These are phyloP conservation scores for Rhododendron henanense DNA, from an alignment of 148 eudicot genomes.

Conservation along the genomic window DNA sequence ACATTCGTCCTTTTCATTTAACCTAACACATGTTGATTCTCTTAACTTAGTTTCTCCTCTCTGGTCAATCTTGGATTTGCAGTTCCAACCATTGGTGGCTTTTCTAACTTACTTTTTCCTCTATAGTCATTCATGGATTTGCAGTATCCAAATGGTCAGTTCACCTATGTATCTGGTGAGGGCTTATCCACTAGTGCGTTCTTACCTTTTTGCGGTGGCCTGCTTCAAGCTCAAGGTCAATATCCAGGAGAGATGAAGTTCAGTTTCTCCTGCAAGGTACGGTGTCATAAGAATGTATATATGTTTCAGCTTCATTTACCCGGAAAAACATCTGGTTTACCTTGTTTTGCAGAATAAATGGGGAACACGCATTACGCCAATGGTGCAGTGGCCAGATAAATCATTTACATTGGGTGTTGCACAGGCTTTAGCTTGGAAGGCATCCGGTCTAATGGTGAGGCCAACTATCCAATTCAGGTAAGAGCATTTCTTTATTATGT, in stretches of 20 bases:
- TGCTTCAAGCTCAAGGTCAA: slow-evolving; percentile 98
- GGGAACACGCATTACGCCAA: slow-evolving; percentile 85
- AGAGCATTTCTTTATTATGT: neutral
- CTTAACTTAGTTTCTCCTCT: neutral
- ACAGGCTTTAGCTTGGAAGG: slow-evolving; percentile 20
- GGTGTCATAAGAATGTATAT: neutral
- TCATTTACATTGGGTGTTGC: slow-evolving; percentile 7
- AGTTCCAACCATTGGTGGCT: neutral
- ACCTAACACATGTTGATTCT: neutral
- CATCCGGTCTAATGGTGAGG: slow-evolving; percentile 82
- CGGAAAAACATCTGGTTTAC: neutral
- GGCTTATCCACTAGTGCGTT: slow-evolving; percentile 89
- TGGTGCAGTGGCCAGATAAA: slow-evolving; percentile 56
- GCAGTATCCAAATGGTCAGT: slow-evolving; percentile 94
- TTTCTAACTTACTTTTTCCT: slow-evolving; percentile 17
- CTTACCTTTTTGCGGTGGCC: slow-evolving; percentile 76
- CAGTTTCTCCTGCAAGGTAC: slow-evolving; percentile 93
- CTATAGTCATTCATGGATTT: slow-evolving; percentile 95
- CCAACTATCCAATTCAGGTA: slow-evolving; percentile 87
- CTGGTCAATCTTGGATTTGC: neutral
- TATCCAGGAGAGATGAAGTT: slow-evolving; percentile 95
- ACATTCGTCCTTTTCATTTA: neutral
- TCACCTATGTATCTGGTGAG: slow-evolving; percentile 91
- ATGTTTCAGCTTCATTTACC: neutral
- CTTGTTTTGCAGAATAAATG: slow-evolving; percentile 61